Evolutionary conservation across 805 yeast genomes (phyloP), one percentile per base, ranked within the genome.

Genomic region (Scheffersomyces lignosus): DNA sequence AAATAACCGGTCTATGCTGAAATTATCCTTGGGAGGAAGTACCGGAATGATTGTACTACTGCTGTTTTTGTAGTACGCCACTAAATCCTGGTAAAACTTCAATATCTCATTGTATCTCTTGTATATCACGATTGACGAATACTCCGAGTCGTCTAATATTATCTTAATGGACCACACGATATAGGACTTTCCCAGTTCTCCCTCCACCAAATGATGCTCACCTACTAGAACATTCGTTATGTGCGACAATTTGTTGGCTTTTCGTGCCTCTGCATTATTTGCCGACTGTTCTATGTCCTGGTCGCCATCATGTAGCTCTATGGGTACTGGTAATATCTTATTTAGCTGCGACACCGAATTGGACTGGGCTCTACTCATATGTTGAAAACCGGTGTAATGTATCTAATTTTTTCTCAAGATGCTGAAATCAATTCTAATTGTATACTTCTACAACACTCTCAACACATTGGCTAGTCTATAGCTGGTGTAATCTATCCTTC

Each of bases 41-140:
- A 40, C 48, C 2, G 81, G 81, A 1, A 80, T 56, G 5, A 15
- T 31, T 33, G 10, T 33, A 34, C 20, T 58, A 38, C 66, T 64
- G n/a, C 49, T 47, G 10, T 35, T 27, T n/a, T 53, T 0, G 77
- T 75, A 73, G 22, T 56, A 60, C 3, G 28, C 31, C 10, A 48
- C 51, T 15, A 83, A 54, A 4, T 47, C 42, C 1, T 48, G 48
- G 17, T 82, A 66, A 24, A 87, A 65, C 22, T 40, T 43, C 27
- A 61, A 80, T 42, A 87, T 75, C 30, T 86, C 91, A 24, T 78
- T 73, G 56, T 83, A 87, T 26, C 96, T 56, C 52, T 75, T 78
- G 52, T 78, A 74, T 3, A 78, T 49, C 30, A 61, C 54, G 14
- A 83, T 68, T 40, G 63, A 64, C 3, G 75, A 61, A 42, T 60